Conservation (phyloP, 1,284 basidiomycete genomes). For the Trametes sp. region DNA sequence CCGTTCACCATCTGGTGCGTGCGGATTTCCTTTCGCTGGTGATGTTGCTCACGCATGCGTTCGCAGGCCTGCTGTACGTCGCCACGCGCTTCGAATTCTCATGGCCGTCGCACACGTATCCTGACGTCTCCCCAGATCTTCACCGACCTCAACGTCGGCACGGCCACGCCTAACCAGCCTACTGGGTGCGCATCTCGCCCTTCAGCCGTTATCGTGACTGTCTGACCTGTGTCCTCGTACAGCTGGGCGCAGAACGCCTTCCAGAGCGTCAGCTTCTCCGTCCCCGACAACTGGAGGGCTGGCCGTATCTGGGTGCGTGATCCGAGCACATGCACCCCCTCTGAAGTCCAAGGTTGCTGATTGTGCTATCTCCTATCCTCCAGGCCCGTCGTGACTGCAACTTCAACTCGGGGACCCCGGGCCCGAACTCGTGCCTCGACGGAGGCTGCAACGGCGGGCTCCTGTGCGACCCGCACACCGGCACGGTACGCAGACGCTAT, state of each 20-base stretch:
- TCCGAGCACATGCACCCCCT: too few species aligned
- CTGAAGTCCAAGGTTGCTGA: too few species aligned
- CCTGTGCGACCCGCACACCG: constrained; percentile 47
- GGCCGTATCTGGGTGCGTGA: constrained; percentile 48
- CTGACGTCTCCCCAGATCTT: constrained; percentile 35
- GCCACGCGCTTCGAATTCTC: neutral
- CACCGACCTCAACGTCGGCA: constrained; percentile 43
- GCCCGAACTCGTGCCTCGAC: constrained; percentile 50
- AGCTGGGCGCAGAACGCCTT: constrained; percentile 45
- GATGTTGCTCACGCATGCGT: neutral
- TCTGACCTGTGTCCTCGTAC: constrained; percentile 16
- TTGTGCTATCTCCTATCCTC: neutral
- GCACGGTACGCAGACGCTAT: constrained; percentile 41
- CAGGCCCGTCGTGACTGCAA: constrained; percentile 54
- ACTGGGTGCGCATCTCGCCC: constrained; percentile 38
- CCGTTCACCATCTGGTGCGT: constrained; percentile 16
- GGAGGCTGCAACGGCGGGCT: constrained; percentile 59
- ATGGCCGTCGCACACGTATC: neutral
- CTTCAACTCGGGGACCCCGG: constrained; percentile 47
- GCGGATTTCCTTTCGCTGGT: neutral
- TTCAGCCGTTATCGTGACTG: constrained; percentile 5
- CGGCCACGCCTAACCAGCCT: constrained; percentile 35
- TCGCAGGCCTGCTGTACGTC: constrained; percentile 43
- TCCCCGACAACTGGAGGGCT: constrained; percentile 48
- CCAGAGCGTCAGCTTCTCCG: constrained; percentile 42